Conservation (phyloP, 2,329 filamentous ascomycete genomes). For the Alternaria hordeiaustralica region DNA sequence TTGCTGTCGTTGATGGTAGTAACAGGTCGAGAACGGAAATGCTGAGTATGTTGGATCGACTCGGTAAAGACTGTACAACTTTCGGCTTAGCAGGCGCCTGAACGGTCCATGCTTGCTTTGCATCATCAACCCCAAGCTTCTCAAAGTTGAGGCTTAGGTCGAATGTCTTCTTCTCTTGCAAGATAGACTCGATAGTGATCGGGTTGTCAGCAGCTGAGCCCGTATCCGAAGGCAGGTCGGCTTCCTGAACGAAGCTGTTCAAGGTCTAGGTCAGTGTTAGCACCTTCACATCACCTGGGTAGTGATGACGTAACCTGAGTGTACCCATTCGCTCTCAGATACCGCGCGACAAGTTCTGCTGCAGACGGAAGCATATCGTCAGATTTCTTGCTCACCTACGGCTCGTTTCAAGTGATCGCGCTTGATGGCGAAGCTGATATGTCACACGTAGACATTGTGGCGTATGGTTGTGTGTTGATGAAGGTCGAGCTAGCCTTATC, state of each 20-base stretch:
- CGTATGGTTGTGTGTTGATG: background rate
- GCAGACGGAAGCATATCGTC: slow-evolving; percentile 46
- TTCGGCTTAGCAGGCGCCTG: slow-evolving; percentile 56
- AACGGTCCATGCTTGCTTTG: slow-evolving; percentile 52
- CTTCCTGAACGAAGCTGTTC: slow-evolving; percentile 64
- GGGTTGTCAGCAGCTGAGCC: slow-evolving; percentile 52
- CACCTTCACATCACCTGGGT: background rate
- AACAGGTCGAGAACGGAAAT: slow-evolving; percentile 53
- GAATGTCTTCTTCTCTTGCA: slow-evolving; percentile 66
- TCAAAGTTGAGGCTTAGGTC: slow-evolving; percentile 64
- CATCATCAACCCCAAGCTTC: slow-evolving; percentile 57
- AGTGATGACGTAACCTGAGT: slow-evolving; percentile 42
- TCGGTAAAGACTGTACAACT: slow-evolving; percentile 52
- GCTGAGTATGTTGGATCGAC: slow-evolving; percentile 61
- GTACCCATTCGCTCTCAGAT: slow-evolving; percentile 50
- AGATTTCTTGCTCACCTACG: no score
- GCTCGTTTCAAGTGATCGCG: background rate
- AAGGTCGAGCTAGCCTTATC: slow-evolving; percentile 12
- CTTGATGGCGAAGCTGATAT: background rate
- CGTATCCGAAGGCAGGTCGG: slow-evolving; percentile 59
- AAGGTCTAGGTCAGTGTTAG: slow-evolving; percentile 56
- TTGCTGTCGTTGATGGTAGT: slow-evolving; percentile 14
- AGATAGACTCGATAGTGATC: slow-evolving; percentile 65
- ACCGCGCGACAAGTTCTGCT: slow-evolving; percentile 52
- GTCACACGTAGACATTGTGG: background rate